Base-by-base conservation (phyloP, 1,284 basidiomycete species). In the Polyporus tsugae region DNA sequence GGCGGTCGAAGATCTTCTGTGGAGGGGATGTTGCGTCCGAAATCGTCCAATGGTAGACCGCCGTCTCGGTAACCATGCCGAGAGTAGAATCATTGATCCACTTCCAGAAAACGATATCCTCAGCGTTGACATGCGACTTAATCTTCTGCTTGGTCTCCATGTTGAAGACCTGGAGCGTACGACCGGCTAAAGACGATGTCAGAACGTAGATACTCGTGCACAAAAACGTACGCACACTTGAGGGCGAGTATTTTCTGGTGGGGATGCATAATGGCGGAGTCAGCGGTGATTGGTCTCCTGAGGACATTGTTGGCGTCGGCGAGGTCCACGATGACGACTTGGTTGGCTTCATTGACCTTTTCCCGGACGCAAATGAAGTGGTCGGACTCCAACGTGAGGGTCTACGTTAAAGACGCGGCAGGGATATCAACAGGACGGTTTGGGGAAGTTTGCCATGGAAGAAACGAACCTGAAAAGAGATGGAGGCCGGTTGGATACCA, bases 181-280 rank as follows among this genome's bases (percentile, higher is more conserved):
- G 91, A 73, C 89, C 93, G 75, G 98, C 97, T 96, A 44, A 44
- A 9, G 33, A 10, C 44, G 79, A 29, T 63, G 22, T 63, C 17
- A 63, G 41, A 55, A 17, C 49, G 62, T 58, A 41, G 41, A 15
- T 13, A 33, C 11, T n/a, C 59, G 55, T 35, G 41, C 19, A 15
- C 1, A 17, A 41, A 11, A 22, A 2, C 6, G 5, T 33, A 82
- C 89, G 74, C 74, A 93, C 95, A 91, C 86, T 97, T 97, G 70
- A 99, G 83, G 11, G 98, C 98, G 69, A 99, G 91, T 81, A 99
- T 96, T 89, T 98, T 99, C 85, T 98, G 91, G 75, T 90, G 89
- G 35, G 96, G 96, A 81, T 99, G 97, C 97, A 99, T 99, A 78
- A 99, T 98, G 72, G 98, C 97, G 67, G 95, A 97, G 82, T 99